Evolutionary conservation across 768 basidiomycete genomes (phyloP).

Genomic region (Lactifluus subvellereus): DNA sequence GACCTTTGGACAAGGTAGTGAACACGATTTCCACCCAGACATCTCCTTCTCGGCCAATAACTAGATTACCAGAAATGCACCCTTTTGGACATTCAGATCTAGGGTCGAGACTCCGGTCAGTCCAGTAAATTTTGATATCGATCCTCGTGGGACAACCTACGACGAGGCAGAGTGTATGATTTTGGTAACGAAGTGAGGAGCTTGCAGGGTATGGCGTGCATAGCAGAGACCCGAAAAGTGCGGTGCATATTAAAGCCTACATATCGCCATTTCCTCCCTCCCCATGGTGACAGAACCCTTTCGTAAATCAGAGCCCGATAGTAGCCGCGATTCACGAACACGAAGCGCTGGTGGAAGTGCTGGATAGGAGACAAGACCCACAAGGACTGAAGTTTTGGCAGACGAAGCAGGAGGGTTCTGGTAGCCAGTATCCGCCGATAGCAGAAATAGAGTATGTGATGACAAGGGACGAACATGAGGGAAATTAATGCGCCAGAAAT

Average conservation of each 20-base stretch:
- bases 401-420: neutral
- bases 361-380: neutral
- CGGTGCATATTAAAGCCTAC: neutral
- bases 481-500: neutral
- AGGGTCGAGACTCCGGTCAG: neutral
- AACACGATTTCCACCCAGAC: neutral
- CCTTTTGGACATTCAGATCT: neutral
- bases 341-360: no score
- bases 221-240: neutral
- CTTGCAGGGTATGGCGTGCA: neutral
- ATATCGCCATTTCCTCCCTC: neutral
- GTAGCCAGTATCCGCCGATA: neutral
- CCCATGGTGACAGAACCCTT: neutral
- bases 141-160: neutral
- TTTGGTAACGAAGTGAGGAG: neutral
- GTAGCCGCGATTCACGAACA: neutral
- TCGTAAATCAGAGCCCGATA: neutral
- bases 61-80: neutral
- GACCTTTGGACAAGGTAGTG: neutral
- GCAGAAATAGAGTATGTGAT: neutral
- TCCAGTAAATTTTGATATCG: neutral
- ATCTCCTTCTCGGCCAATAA: neutral
- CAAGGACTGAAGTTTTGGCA: neutral
- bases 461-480: neutral
- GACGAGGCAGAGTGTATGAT: neutral